Evolutionary conservation across 1,284 basidiomycete genomes (phyloP), one percentile per base, ranked within the genome.

Genomic region (Tilletia setariae): DNA sequence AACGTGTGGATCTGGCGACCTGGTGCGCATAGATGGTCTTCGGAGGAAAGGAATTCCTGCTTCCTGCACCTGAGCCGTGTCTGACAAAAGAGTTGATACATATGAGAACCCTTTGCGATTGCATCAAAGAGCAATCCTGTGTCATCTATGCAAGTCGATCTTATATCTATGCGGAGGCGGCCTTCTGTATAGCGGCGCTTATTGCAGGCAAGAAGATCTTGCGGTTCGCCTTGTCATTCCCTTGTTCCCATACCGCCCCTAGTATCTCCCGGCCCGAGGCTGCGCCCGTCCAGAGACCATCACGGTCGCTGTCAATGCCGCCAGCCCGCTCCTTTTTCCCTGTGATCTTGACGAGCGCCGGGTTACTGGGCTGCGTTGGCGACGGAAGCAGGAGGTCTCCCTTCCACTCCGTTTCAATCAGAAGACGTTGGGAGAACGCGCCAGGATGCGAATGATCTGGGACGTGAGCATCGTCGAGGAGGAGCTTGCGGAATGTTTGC

Each of bases 141-240:
- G 35, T 11, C 35, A 40, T 40, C 35, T 40, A 11, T 40, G 35
- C 11, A 11, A 6, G 11, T 40, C 35, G 35, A 11, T 11, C 11
- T 4, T 11, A 6, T 16, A 49, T 19, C 46, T 49, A 59, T 16
- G 56, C 28, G 13, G 56, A 11, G 21, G 56, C 56, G 7, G 28
- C 25, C 28, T 61, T 30, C 28, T 61, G 15, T 13, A 61, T 30
- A 21, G 28, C 30, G 28, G 56, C 13, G 16, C 30, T 61, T 11
- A 79, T 65, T n/a, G 71, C 76, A 13, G 78, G 78, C 64, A 76
- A 62, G 8, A 79, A 74, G 30, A 81, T 71, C 67, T 81, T 81
- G 53, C 79, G 73, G 49, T 78, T 81, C 23, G 79, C 79, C 16
- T 72, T 68, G 1, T 74, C 72, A 59, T 79, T 79, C 32, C 69